Percentiles rank a stretch among this genome's conserved stretches.
These are phyloP conservation scores for Barnettozyma wickerhamii DNA, from an alignment of 805 yeast species.

Conservation along the genomic window DNA sequence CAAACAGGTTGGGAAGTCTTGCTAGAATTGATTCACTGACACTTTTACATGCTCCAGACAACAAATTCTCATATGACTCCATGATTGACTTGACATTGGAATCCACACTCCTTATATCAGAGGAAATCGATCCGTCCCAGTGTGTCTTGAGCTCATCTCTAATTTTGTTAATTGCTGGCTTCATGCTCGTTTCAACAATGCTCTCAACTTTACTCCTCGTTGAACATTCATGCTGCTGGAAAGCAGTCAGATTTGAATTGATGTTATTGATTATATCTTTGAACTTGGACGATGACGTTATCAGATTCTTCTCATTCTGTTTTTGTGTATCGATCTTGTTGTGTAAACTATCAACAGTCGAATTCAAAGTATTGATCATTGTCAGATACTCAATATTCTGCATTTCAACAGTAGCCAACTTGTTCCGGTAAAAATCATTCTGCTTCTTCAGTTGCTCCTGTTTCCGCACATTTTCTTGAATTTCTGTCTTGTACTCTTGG, in stretches of 20 bases:
- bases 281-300: conserved; percentile 30
- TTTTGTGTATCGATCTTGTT: conserved; percentile 29
- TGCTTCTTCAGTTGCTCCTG: conserved; percentile 37
- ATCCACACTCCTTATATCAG: conserved; percentile 10
- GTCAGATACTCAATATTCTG: conserved; percentile 22
- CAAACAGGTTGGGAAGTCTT: conserved; percentile 20
- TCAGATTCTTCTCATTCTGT: conserved; percentile 28
- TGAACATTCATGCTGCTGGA: conserved; percentile 21
- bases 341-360: conserved; percentile 24
- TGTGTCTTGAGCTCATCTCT: conserved; percentile 1
- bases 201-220: conserved; percentile 16
- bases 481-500: conserved; percentile 46
- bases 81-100: conserved; percentile 13
- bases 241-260: conserved; percentile 23
- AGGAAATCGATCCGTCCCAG: not conserved
- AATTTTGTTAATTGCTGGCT: conserved; percentile 5
- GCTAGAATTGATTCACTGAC: conserved; percentile 20
- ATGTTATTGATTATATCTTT: conserved; percentile 27
- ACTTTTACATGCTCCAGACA: conserved; percentile 21
- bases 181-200: conserved; percentile 11
- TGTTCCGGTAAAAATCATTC: conserved; percentile 26
- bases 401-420: conserved; percentile 18
- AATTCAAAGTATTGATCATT: conserved; percentile 24
- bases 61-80: conserved; percentile 13
- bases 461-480: conserved; percentile 41